Evolutionary conservation across 768 basidiomycete genomes (phyloP), one percentile per base, ranked within the genome.

Genomic region (Tulasnella sp.): DNA sequence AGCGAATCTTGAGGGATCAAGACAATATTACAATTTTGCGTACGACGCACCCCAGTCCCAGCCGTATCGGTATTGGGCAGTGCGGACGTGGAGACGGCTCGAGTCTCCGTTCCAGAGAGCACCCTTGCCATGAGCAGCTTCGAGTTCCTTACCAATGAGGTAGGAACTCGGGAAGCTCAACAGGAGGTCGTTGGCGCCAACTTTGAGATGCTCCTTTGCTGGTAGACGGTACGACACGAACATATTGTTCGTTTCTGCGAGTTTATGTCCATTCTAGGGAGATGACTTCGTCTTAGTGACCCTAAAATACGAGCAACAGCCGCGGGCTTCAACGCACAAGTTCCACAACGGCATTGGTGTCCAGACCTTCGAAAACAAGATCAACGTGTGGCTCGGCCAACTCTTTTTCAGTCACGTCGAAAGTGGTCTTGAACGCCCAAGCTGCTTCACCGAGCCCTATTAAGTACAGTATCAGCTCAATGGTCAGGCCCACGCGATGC

Each of bases 81-180:
- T 98, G 70, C 96, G 89, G 32, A 96, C 93, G 83, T 96, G 94
- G 37, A 98, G 86, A 67, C 96, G 89, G 81, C 93, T 93, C 0
- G 93, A 91, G 82, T 97, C 94, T 13, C 97, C 96, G 81, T 98
- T 98, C 96, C 94, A 96, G 10, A 92, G 85, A 2, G 86, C 83
- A 20, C 89, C 82, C 82, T 91, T 92, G 16, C 86, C 88, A 76
- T 92, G 86, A 39, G 87, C 82, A 80, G 89, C 89, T 82, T 96
- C 93, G 15, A 93, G 85, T 72, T 89, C 88, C 81, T 91, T 90
- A 37, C 94, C 96, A 86, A 89, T 90, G 71, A 90, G 83, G 83
- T 92, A 94, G 0, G 95, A 89, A 75, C 92, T 94, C 23, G 88
- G 85, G 82, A 98, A 98, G 57, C 87, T 85, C 46, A 98, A 83